Conservation (phyloP, 805 yeast species). For the Candida easanensis region DNA sequence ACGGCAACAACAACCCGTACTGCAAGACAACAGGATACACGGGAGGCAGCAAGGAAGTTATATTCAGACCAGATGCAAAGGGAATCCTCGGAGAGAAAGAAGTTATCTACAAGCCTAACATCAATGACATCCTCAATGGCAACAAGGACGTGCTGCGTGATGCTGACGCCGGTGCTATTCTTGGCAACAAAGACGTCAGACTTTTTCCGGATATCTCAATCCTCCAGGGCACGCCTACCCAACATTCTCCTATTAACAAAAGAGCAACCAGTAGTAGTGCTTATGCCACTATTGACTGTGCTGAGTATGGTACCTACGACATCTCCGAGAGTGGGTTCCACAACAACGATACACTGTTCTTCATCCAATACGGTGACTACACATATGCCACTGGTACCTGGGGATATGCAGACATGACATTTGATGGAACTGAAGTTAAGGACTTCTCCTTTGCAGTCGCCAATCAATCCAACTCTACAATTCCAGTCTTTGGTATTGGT, state of each 20-base stretch:
- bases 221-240: not conserved
- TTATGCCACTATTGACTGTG: slow-evolving; percentile 10
- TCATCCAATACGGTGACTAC: slow-evolving; percentile 46
- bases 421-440: slow-evolving; percentile 46
- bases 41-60: not conserved
- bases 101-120: not conserved
- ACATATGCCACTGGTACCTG: slow-evolving; percentile 50
- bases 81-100: not conserved
- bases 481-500: slow-evolving; percentile 71
- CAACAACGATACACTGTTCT: slow-evolving; percentile 31
- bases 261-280: not conserved
- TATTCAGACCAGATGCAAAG: not conserved
- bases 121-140: not conserved
- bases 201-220: not conserved
- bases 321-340: slow-evolving; percentile 24
- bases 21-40: slow-evolving; percentile 17
- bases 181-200: not conserved
- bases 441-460: slow-evolving; percentile 60
- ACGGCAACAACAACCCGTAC: slow-evolving; percentile 27
- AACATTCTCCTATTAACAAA: not conserved
- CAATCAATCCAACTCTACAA: slow-evolving; percentile 57
- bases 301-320: slow-evolving; percentile 21
- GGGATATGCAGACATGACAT: slow-evolving; percentile 59
- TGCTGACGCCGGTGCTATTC: not conserved
- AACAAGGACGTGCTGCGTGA: not conserved